These are phyloP conservation scores for Pseudocercospora fuligena DNA, from an alignment of 2,329 filamentous ascomycete species.

Conservation along the genomic window DNA sequence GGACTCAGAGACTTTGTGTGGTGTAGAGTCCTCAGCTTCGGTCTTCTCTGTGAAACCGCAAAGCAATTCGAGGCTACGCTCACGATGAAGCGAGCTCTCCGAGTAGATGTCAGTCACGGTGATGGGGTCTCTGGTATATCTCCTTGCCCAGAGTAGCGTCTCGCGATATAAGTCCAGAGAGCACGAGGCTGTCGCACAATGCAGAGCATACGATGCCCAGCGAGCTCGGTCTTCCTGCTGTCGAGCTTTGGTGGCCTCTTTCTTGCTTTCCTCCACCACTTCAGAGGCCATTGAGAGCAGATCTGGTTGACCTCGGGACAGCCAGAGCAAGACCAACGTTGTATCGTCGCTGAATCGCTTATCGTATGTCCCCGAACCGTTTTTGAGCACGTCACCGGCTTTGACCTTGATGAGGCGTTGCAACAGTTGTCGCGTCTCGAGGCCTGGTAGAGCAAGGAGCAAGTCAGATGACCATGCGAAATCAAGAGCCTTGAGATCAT, in stretches of 20 bases:
- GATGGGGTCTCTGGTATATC: conserved; percentile 45
- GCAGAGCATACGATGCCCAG: conserved; percentile 37
- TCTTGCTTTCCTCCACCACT: conserved; percentile 32
- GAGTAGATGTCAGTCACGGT: conserved; percentile 37
- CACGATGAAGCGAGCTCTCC: conserved; percentile 24
- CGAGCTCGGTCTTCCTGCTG: conserved; percentile 39
- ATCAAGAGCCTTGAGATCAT: conserved; percentile 16
- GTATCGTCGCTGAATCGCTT: conserved; percentile 11
- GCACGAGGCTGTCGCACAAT: conserved; percentile 42
- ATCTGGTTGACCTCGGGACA: conserved; percentile 18
- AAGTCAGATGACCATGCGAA: conserved; percentile 12
- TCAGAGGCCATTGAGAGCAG: conserved; percentile 11
- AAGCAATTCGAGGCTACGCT: conserved; percentile 34
- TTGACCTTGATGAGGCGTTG: conserved; percentile 17
- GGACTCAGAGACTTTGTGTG: conserved; percentile 29
- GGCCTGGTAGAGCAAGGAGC: conserved; percentile 12
- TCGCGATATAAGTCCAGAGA: conserved; percentile 40
- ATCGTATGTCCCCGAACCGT: neutral
- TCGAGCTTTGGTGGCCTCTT: conserved; percentile 31
- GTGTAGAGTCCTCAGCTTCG: conserved; percentile 22
- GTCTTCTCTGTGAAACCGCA: conserved; percentile 7
- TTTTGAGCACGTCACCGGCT: neutral
- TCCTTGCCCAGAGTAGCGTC: conserved; percentile 42
- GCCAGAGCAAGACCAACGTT: conserved; percentile 18
- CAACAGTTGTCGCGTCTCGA: conserved; percentile 13